phyloP scores from a whole-genome alignment of 176 grass and related monocot genomes.

The Areca catechu region DNA sequence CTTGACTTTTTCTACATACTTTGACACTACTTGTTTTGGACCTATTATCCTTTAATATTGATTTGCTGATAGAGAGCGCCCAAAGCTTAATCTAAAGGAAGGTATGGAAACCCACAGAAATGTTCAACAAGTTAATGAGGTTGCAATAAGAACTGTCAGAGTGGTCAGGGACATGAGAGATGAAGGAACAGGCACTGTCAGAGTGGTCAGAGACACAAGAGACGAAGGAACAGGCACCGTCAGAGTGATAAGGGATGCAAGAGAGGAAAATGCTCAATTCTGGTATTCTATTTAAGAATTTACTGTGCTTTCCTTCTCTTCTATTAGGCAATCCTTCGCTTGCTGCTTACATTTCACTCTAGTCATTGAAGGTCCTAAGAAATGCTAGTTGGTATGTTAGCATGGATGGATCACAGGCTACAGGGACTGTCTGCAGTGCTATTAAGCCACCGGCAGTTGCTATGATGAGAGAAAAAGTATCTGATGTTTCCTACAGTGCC shows the following conservation, averaged over 20 bases:
- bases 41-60: constrained; percentile 26
- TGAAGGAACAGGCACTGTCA: constrained; percentile 51
- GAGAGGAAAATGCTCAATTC: constrained; percentile 27
- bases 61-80: constrained; percentile 44
- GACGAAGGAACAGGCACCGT: too few relatives aligned
- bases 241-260: constrained; percentile 18
- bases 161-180: constrained; percentile 19
- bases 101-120: constrained; percentile 37
- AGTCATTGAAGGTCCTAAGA: constrained; percentile 55
- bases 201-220: constrained; percentile 23
- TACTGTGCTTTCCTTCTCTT: constrained; percentile 3
- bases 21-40: constrained; percentile 6
- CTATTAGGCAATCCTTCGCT: neutral
- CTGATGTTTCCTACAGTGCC: constrained; percentile 41
- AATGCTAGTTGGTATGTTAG: constrained; percentile 34
- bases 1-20: constrained; percentile 10
- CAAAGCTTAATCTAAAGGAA: constrained; percentile 58
- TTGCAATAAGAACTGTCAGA: constrained; percentile 58
- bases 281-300: constrained; percentile 30
- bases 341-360: constrained; percentile 19
- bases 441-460: constrained; percentile 35
- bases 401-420: constrained; percentile 38
- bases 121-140: constrained; percentile 43
- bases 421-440: constrained; percentile 63
- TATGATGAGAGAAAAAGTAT: constrained; percentile 40